Evolutionary conservation across 2,329 filamentous ascomycete genomes (phyloP).

Genomic region (Trichophyton schoenleinii): DNA sequence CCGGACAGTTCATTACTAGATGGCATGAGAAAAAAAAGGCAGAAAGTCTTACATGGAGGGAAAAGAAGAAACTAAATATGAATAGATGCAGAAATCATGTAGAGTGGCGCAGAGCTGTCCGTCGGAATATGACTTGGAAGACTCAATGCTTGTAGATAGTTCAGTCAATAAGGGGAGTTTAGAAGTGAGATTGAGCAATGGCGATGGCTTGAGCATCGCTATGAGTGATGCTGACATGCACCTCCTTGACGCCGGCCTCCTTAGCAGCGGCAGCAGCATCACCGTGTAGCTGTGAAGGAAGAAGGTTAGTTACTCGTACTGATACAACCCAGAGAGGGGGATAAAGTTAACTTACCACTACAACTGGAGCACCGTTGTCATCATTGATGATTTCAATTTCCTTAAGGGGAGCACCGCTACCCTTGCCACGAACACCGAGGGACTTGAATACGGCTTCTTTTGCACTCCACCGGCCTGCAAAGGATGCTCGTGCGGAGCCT

Average conservation of each 20-base stretch:
- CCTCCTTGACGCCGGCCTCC: constrained; percentile 71
- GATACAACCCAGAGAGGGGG: constrained; percentile 9
- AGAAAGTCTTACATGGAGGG: not conserved
- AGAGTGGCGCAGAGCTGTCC: not conserved
- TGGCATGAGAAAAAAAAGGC: not conserved
- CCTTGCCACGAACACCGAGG: constrained; percentile 72
- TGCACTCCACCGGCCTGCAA: constrained; percentile 89
- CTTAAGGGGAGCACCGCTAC: constrained; percentile 77
- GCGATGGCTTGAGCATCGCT: constrained; percentile 89
- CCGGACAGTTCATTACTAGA: not conserved
- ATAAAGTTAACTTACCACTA: constrained; percentile 55
- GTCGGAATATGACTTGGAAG: not conserved
- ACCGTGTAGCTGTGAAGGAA: constrained; percentile 58
- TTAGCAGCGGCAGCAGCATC: constrained; percentile 72
- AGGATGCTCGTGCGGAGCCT: constrained; percentile 71
- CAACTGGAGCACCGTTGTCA: constrained; percentile 67
- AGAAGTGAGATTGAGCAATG: constrained; percentile 53
- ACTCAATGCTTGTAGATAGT: not conserved
- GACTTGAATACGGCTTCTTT: constrained; percentile 99
- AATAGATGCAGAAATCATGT: not conserved
- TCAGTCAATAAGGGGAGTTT: not conserved
- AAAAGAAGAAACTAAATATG: not conserved
- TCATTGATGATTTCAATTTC: constrained; percentile 87
- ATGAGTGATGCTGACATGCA: constrained; percentile 92
- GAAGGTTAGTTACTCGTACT: not conserved